phyloP scores from a whole-genome alignment of 2,329 filamentous ascomycete species.

The Monosporascus sp. region DNA sequence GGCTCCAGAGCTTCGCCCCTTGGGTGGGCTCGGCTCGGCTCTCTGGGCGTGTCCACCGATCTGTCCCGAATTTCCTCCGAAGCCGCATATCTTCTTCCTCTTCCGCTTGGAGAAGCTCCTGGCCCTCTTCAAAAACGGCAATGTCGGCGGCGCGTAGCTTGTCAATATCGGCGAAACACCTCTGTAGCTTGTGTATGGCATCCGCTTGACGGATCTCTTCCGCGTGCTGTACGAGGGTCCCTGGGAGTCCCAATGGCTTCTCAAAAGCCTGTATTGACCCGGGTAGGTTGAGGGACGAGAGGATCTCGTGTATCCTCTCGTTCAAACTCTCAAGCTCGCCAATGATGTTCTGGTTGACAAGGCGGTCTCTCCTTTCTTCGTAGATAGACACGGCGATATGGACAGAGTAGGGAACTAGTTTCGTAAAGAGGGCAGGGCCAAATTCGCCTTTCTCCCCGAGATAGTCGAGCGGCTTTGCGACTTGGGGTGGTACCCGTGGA shows the following conservation, averaged over 20 bases:
- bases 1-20: conserved; percentile 64
- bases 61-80: conserved; percentile 75
- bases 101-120: conserved; percentile 71
- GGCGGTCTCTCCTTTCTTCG: conserved; percentile 81
- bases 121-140: conserved; percentile 76
- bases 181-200: conserved; percentile 69
- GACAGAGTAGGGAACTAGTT: conserved; percentile 90
- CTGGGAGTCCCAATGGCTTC: conserved; percentile 86
- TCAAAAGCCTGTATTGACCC: conserved; percentile 92
- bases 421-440: conserved; percentile 79
- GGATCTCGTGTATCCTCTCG: conserved; percentile 68
- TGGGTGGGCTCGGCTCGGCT: conserved; percentile 61
- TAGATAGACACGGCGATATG: conserved; percentile 95
- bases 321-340: conserved; percentile 79
- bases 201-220: conserved; percentile 92
- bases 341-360: conserved; percentile 84
- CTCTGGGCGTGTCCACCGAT: conserved; percentile 70
- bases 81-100: conserved; percentile 76
- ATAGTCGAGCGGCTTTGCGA: conserved; percentile 73
- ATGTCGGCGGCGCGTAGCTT: conserved; percentile 80
- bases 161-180: conserved; percentile 81
- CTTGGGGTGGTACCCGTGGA: conserved; percentile 71
- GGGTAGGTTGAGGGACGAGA: conserved; percentile 80
- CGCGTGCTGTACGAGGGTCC: conserved; percentile 79
- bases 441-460: conserved; percentile 77